These are phyloP conservation scores for Sicyos baderoa DNA, from an alignment of 306 rosid genomes.

Conservation along the genomic window DNA sequence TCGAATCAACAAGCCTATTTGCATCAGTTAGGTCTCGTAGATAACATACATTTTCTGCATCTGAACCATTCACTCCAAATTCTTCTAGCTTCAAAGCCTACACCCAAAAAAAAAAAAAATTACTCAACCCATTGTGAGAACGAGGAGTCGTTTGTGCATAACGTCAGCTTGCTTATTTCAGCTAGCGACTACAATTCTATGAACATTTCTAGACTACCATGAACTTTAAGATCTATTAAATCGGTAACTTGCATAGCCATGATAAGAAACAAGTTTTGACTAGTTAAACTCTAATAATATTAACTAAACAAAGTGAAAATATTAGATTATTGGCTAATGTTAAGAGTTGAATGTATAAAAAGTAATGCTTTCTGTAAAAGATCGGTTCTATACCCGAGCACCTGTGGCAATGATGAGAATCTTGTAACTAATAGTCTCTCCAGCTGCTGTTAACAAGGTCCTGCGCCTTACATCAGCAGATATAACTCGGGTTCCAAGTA, in stretches of 20 bases:
- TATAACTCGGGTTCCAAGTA: conserved; percentile 88
- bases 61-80: conserved; percentile 88
- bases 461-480: conserved; percentile 89
- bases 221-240: neutral
- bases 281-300: neutral
- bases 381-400: conserved; percentile 86
- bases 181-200: neutral
- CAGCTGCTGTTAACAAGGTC: conserved; percentile 74
- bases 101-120: neutral
- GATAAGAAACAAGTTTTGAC: neutral
- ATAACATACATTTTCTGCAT: conserved; percentile 90
- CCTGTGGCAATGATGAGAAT: conserved; percentile 90
- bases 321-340: neutral
- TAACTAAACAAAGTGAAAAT: neutral
- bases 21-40: conserved; percentile 78
- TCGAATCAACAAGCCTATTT: conserved; percentile 49
- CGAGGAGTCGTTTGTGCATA: too few species aligned
- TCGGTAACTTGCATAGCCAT: neutral
- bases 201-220: neutral
- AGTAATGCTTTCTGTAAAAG: conserved; percentile 12
- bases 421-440: conserved; percentile 96
- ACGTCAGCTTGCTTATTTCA: too few species aligned
- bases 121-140: too few species aligned
- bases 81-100: conserved; percentile 94
- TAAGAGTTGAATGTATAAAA: neutral